Evolutionary conservation across 306 rosid species (phyloP), one percentile per base, ranked within the genome.

Genomic region (Glycine soja): DNA sequence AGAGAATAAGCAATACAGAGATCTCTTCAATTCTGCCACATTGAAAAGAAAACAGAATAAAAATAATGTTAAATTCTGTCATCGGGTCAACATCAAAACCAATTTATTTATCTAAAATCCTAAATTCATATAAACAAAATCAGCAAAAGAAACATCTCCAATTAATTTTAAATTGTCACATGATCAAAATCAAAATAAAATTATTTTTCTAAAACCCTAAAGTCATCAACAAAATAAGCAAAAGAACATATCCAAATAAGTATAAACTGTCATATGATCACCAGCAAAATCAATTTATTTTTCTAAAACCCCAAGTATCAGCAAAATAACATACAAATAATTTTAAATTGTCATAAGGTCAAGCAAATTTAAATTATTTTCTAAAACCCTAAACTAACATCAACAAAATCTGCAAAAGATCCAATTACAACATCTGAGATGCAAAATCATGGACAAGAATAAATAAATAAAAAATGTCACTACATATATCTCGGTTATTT

Each of bases 1-100:
- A 79, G 99, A 96, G 88, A 96, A 96, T 72, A 96, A 88, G 86
- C 94, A 89, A 80, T 96, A 96, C 13, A 96, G 85, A 14, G 98
- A 90, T 85, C 99, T 92, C 92, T 96, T 96, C 86, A 96, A 90
- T 76, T 96, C 99, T 96, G 88, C 80, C 81, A 68, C 52, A 64
- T 72, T 18, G 53, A 74, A 72, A 75, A 66, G 62, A 6, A 53
- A 34, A 74, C 30, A 24, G 30, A 24, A 24, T 1, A 19, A 24
- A 24, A 24, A 24, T 24, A 24, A 24, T 2, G 42, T 58, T 36
- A 69, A 50, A 68, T 54, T 30, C 30, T 53, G 56, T 43, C 62
- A 56, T 2, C 38, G 46, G 78, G 8, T 10, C 66, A 61, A 10
- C n/a, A 24, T 16, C 34, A 16, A 57, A 70, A 68, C 15, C 4